Evolutionary conservation across 768 basidiomycete species (phyloP), one percentile per base, ranked within the genome.

Genomic region (Russula abietina): DNA sequence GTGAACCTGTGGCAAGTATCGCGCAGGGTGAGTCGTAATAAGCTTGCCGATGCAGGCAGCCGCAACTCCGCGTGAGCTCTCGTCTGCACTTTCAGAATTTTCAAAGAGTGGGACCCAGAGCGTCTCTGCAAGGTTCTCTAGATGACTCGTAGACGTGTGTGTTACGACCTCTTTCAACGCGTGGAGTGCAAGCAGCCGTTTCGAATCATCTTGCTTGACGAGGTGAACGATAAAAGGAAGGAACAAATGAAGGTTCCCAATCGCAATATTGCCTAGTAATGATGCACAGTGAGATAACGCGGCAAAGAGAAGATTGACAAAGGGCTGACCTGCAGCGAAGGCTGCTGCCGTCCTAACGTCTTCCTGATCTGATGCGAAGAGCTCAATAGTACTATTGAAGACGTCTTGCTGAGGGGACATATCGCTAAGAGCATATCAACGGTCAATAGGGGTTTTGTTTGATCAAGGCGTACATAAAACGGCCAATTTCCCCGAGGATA

Each of bases 41-140:
- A 99, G 79, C 74, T 98, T 97, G 38, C 97, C 97, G 19, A 99
- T 81, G 71, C 95, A 98, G 3, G 96, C 95, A 51, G 97, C 94
- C 28, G 95, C 93, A 41, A 98, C 92, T 71, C 97, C 98, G 55
- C 95, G 80, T 1, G 92, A 89, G 9, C 89, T 89, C 74, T 98
- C 96, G 65, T 96, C 96, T 17, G 89, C 82, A 65, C 85, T 88
- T 63, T 91, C 88, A 12, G 93, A 93, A 72, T 93, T 89, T 69
- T 91, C 85, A 72, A 98, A 96, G 16, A 99, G 80, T 4, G 96
- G 95, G 2, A 79, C 80, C 97, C 97, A 99, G 10, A 98, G 83
- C 32, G 84, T 75, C 61, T 98, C 93, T 1, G 96, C 94, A 48
- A 96, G 84, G 26, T 82, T 81, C 68, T 94, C 93, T 28, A 98